Evolutionary conservation across 768 basidiomycete species (phyloP).

Genomic region (Tephrocybe sp.): DNA sequence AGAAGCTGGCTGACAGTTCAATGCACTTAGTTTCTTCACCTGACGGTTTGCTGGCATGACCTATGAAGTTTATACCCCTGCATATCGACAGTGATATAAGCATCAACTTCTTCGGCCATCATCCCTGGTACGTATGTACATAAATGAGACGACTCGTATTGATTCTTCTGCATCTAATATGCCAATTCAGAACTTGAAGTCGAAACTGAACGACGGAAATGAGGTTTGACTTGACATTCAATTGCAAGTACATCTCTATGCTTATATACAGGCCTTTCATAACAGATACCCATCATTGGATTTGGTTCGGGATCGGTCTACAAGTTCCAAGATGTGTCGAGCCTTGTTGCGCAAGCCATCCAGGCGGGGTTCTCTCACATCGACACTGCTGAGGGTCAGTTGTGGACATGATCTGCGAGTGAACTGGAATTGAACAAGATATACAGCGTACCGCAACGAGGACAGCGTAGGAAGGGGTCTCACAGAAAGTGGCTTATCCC

Average conservation of each 20-base stretch:
- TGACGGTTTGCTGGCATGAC: too few species aligned
- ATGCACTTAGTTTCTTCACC: too few species aligned
- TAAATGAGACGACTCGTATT: too few species aligned
- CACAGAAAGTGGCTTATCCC: constrained; percentile 43
- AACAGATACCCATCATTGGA: constrained; percentile 14
- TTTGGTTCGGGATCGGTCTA: constrained; percentile 14
- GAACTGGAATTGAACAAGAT: too few species aligned
- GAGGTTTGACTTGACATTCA: not conserved
- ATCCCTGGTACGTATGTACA: too few species aligned
- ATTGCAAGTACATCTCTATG: not conserved
- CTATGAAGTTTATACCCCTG: too few species aligned
- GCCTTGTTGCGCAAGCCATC: constrained; percentile 13
- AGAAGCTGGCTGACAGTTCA: too few species aligned
- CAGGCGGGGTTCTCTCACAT: constrained; percentile 19
- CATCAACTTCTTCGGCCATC: too few species aligned
- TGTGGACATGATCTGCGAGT: too few species aligned
- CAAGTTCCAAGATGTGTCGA: constrained; percentile 5
- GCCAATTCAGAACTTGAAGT: too few species aligned
- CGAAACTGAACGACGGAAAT: constrained; percentile 17
- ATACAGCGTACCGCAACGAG: constrained; percentile 37
- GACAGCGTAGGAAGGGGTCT: constrained; percentile 41
- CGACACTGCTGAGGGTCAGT: constrained; percentile 23
- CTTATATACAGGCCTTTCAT: not conserved
- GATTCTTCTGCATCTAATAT: too few species aligned
- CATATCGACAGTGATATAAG: too few species aligned